Evolutionary conservation across 108 stramenopile genomes (phyloP), one percentile per base, ranked within the genome.

Genomic region (Cylindrotheca closterium): DNA sequence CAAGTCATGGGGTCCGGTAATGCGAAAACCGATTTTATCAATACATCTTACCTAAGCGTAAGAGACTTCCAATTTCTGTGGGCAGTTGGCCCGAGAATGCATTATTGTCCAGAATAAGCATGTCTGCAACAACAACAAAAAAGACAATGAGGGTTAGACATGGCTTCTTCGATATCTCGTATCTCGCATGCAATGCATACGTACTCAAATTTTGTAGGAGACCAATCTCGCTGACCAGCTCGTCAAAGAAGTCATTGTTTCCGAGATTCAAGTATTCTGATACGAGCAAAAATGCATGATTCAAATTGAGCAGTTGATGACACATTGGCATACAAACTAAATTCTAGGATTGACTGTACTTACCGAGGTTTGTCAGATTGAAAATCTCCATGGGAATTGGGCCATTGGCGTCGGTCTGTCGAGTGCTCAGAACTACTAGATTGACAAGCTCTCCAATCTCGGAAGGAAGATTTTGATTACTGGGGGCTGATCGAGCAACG

Each of bases 41-140:
- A n/a, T n/a, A n/a, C n/a, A n/a, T n/a, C 37, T 42, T 15, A 42
- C 37, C 37, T 42, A 42, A 15, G 37, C 37, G 7, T 7, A 15
- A 42, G 7, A 42, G 15, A 7, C 15, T 42, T 15, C 37, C 37
- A 15, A 42, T 42, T 55, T 81, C 71, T 1, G 75, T 42, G 2
- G 78, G 73, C 4, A 85, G 63, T 18, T 29, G 46, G n/a, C 83
- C 83, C 2, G 77, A 54, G 49, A 84, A 49, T 15, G 21, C 15
- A 60, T 81, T 84, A 47, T 71, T 80, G 47, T 84, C 79, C 27
- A 84, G 47, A 66, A 79, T 77, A 42, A 75, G 51, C 42, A n/a
- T n/a, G n/a, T n/a, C n/a, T n/a, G n/a, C n/a, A n/a, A n/a, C n/a
- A n/a, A n/a, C n/a, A n/a, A n/a, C n/a, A n/a, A n/a, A n/a, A n/a